Percentiles rank a stretch among this genome's conserved stretches.
Evolutionary conservation across 257 asterid species (phyloP).

Genomic region (Eustoma russellianum): DNA sequence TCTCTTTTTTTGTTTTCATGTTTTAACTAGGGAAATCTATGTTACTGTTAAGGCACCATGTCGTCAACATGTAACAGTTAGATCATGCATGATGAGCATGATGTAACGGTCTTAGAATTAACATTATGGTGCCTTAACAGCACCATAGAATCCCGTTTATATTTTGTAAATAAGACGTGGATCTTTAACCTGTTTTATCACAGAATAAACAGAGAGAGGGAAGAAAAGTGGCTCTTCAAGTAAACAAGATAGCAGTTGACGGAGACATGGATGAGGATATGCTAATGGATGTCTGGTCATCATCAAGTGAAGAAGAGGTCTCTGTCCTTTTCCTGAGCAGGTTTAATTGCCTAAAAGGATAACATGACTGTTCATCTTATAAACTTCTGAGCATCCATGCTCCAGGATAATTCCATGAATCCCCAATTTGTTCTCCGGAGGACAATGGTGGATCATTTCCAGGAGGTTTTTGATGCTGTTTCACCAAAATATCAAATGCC

Average conservation of each 20-base stretch:
- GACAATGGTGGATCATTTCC: slow-evolving; percentile 76
- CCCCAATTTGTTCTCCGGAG: slow-evolving; percentile 27
- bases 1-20: slow-evolving; percentile 12
- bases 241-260: slow-evolving; percentile 25
- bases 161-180: too few relatives aligned
- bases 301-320: slow-evolving; percentile 53
- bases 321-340: slow-evolving; percentile 1
- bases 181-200: too few relatives aligned
- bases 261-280: slow-evolving; percentile 22
- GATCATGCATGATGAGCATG: too few relatives aligned
- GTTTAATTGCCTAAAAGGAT: slow-evolving; percentile 6
- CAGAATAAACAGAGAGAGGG: slow-evolving; percentile 22
- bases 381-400: slow-evolving; percentile 14
- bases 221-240: slow-evolving; percentile 13
- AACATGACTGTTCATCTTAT: slow-evolving; percentile 10
- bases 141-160: too few relatives aligned
- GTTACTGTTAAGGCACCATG: too few relatives aligned
- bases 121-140: too few relatives aligned
- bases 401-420: slow-evolving; percentile 38
- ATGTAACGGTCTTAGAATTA: too few relatives aligned
- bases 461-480: slow-evolving; percentile 52
- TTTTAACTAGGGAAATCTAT: too few relatives aligned
- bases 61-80: too few relatives aligned
- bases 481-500: slow-evolving; percentile 24
- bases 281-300: slow-evolving; percentile 23